phyloP scores from a whole-genome alignment of 176 grass and related monocot species.

The Tillandsia leiboldiana region DNA sequence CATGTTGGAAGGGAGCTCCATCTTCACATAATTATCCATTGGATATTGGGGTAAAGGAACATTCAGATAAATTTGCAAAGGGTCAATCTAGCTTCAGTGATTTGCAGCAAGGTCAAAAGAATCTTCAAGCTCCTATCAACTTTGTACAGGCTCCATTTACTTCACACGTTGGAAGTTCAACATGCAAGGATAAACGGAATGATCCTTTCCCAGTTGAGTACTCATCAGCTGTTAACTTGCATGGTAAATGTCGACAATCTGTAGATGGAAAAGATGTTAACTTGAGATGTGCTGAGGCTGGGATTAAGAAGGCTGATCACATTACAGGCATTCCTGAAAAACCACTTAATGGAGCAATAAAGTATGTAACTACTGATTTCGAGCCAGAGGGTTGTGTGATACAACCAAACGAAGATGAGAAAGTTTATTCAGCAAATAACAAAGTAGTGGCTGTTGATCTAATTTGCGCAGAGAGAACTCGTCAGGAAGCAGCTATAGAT shows the following conservation, averaged over 20 bases:
- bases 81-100: slow-evolving; percentile 10
- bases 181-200: not conserved
- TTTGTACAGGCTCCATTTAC: not conserved
- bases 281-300: not conserved
- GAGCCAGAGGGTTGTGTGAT: slow-evolving; percentile 7
- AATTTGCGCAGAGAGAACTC: too few species aligned
- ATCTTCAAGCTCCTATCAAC: not conserved
- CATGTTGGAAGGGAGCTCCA: slow-evolving; percentile 65
- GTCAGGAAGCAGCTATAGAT: slow-evolving; percentile 20
- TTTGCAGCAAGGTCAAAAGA: slow-evolving; percentile 15
- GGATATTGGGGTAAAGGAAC: slow-evolving; percentile 25
- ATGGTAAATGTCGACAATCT: slow-evolving; percentile 1
- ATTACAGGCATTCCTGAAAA: slow-evolving; percentile 13
- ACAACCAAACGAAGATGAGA: not conserved
- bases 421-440: slow-evolving; percentile 12
- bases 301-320: slow-evolving; percentile 8
- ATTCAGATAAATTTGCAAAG: not conserved
- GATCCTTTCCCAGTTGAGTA: not conserved
- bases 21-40: slow-evolving; percentile 26
- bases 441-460: too few species aligned
- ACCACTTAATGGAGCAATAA: slow-evolving; percentile 5
- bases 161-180: not conserved
- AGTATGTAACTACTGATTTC: slow-evolving; percentile 6
- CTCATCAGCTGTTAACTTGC: slow-evolving; percentile 14
- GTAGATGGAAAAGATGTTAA: slow-evolving; percentile 12